A percentile compares a stretch with the other conserved stretches of the same genome.
Evolutionary conservation across 164 flowering plant genomes (phyloP).

Genomic region (Nelumbo lutea): DNA sequence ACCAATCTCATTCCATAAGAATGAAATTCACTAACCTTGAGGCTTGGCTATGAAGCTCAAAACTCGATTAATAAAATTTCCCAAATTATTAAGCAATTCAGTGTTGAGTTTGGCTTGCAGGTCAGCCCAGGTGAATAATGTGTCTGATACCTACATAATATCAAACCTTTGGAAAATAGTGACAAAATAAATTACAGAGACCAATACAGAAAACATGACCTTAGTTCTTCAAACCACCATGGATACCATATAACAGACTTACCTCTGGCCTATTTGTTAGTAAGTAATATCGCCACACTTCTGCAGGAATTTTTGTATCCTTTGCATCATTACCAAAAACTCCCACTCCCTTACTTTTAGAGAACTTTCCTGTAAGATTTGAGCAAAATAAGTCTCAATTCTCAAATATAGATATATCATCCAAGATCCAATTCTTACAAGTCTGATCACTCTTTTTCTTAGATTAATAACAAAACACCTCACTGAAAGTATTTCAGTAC

Average conservation of each 20-base stretch:
- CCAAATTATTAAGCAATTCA: constrained; percentile 82
- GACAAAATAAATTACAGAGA: background rate
- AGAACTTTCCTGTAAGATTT: constrained; percentile 46
- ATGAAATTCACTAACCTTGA: constrained; percentile 42
- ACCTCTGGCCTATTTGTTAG: constrained; percentile 96
- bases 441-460: constrained; percentile 61
- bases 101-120: constrained; percentile 85
- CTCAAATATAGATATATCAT: no score
- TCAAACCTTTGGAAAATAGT: constrained; percentile 1
- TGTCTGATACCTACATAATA: constrained; percentile 67
- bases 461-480: constrained; percentile 27
- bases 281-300: constrained; percentile 97
- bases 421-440: no score
- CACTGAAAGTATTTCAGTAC: background rate
- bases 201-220: background rate
- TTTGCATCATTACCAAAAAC: constrained; percentile 96
- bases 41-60: constrained; percentile 88
- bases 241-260: background rate
- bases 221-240: no score
- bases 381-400: background rate
- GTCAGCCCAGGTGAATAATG: constrained; percentile 83
- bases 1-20: background rate
- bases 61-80: constrained; percentile 87
- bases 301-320: constrained; percentile 79
- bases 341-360: constrained; percentile 88